Base-by-base conservation (phyloP, 2,329 filamentous ascomycete species). In the Fonsecaea nubica region DNA sequence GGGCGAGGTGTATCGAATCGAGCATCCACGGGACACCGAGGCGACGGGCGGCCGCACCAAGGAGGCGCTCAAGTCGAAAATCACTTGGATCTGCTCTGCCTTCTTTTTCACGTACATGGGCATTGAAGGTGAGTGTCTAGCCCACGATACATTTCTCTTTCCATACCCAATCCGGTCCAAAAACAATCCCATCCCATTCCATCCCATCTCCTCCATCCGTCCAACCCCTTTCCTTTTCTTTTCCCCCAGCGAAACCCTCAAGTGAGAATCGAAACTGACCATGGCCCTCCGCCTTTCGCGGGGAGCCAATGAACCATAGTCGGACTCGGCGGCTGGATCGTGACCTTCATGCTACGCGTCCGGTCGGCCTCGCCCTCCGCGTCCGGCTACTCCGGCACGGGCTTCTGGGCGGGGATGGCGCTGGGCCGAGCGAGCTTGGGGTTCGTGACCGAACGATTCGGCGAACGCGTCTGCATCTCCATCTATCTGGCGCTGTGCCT, bases 321-420 rank as follows among this genome's bases (percentile, higher is more conserved):
- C 54, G 69, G 69, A 25, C 80, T 91, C 1, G 87, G 87, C 18
- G 90, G 90, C 35, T 92, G 90, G 90, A 87, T 93, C 67, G 88
- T 92, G 59, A 72, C 69, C 6, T 96, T 96, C 76, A 96, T 96
- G 91, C 87, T 93, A n/a, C 82, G 86, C 21, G 88, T 93, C 30
- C 86, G 93, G 13, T 77, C 89, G 42, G 91, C 89, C 3, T 84
- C 82, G 30, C 81, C 87, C 0, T 94, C 95, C 74, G 84, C 88
- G 1, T 89, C 90, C 38, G 92, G 92, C 2, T 87, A 95, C 80
- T 88, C 87, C 0, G 89, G 88, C 0, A 94, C 91, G 0, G 89
- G 72, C 1, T 73, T 93, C 80, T 95, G 92, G 92, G 84, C 91
- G 38, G 92, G 92, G 0, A 82, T 93, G 70, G 92, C 91, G 0